A percentile compares a stretch with the other conserved stretches of the same genome.
These are phyloP conservation scores for Kazachstania taianensis DNA, from an alignment of 805 yeast species.

Conservation along the genomic window DNA sequence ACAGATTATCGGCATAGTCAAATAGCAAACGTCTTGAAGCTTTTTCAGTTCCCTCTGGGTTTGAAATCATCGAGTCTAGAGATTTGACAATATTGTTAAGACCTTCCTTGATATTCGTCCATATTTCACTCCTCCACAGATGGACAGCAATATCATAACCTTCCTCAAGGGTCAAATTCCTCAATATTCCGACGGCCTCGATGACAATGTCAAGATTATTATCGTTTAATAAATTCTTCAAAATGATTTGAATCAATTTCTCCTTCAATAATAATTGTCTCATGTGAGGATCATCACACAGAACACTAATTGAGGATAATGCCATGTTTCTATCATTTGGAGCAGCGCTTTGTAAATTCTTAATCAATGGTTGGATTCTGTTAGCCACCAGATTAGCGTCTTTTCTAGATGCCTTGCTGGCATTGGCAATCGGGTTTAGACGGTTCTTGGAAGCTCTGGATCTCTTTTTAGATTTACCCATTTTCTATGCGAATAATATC, in stretches of 20 bases:
- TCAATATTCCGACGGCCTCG: constrained; percentile 69
- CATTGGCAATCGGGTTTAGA: constrained; percentile 27
- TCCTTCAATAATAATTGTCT: constrained; percentile 61
- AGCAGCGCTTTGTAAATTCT: constrained; percentile 49
- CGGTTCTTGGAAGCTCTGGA: constrained; percentile 39
- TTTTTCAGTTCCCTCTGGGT: constrained; percentile 8
- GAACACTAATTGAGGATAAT: constrained; percentile 55
- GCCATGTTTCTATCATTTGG: constrained; percentile 75
- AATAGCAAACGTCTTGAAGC: constrained; percentile 41
- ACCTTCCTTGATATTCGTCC: constrained; percentile 48
- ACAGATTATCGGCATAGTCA: constrained; percentile 62
- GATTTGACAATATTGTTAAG: constrained; percentile 43
- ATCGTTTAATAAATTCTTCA: constrained; percentile 60
- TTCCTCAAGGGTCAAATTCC: constrained; percentile 75
- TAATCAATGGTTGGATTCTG: constrained; percentile 58
- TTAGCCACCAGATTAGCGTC: constrained; percentile 42
- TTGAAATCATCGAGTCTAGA: constrained; percentile 30
- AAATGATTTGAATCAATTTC: constrained; percentile 49
- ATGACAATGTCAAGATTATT: constrained; percentile 64
- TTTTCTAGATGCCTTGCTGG: constrained; percentile 28
- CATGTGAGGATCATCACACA: constrained; percentile 59
- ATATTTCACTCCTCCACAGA: constrained; percentile 69
- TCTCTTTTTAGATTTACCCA: constrained; percentile 72
- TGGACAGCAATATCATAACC: constrained; percentile 73
- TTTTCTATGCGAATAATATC: constrained; percentile 19